Evolutionary conservation across 176 grass and related monocot species (phyloP), one percentile per base, ranked within the genome.

Genomic region (Phragmites australis): DNA sequence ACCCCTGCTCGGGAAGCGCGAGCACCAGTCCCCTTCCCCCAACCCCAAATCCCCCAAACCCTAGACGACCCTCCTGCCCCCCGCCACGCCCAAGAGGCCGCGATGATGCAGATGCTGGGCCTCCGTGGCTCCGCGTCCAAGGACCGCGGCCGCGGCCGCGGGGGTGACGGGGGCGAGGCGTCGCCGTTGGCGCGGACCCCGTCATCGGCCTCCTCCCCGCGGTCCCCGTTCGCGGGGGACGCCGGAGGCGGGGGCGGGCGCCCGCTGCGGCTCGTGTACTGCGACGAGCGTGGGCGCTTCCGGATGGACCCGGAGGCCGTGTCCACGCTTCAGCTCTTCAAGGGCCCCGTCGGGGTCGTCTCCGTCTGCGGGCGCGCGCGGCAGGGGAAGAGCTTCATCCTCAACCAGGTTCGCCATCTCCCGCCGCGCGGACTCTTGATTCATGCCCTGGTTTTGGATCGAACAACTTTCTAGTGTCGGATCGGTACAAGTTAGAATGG

Each of bases 361-460:
- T 88, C 91, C 31, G 87, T 94, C 39, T 94, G 92, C 52, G 92
- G 89, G 40, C 89, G 92, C 12, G 92, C 92, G 16, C 81, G 92
- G 25, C 92, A 94, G 79, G 92, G 92, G 56, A 94, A 94, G 92
- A 94, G 92, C 81, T 94, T 89, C 79, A 83, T 94, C 53, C 89
- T 94, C 53, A 91, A 94, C 67, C 84, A 91, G 87, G 89, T 94
- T 67, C 41, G 14, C 25, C n/a, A 37, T 26, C 37, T 23, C 22
- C 41, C 19, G 49, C 37, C 1, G 23, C 44, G 11, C 26, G 34
- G 32, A 63, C 15, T 63, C 58, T 49, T 78, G 10, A 5, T 57
- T 14, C 55, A 11, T 9, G 0, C 27, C 21, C 9, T 48, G 5
- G 58, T 34, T 27, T 17, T 59, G 11, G 56, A 26, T 58, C 11